Evolutionary conservation across 495 filamentous ascomycete genomes (phyloP).

Genomic region (Xylaria venustula): DNA sequence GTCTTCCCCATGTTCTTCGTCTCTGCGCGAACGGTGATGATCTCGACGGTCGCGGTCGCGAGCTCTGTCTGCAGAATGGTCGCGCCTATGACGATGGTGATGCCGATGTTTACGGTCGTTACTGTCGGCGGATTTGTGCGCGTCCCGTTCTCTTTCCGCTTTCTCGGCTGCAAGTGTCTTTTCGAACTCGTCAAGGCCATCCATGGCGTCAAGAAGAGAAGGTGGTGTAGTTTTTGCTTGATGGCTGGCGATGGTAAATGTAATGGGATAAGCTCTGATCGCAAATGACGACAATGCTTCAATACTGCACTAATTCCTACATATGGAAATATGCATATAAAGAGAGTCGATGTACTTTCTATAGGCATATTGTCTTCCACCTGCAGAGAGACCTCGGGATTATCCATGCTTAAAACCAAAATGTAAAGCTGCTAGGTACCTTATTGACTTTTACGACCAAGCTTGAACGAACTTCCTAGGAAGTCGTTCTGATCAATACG

Average conservation of each 20-base stretch:
- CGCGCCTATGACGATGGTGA: conserved; percentile 37
- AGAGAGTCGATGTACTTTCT: no score
- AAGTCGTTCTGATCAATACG: no score
- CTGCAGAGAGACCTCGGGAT: no score
- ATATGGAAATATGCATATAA: no score
- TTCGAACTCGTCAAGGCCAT: conserved; percentile 55
- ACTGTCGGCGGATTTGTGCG: conserved; percentile 36
- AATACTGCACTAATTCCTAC: neutral
- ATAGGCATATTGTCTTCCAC: no score
- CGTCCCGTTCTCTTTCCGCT: conserved; percentile 41
- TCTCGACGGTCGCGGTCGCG: conserved; percentile 29
- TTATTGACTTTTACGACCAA: no score
- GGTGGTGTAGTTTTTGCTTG: neutral
- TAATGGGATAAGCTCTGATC: neutral
- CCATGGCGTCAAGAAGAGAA: conserved; percentile 31
- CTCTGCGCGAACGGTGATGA: conserved; percentile 27
- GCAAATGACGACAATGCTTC: conserved; percentile 3
- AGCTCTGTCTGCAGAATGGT: conserved; percentile 42
- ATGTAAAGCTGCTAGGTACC: no score
- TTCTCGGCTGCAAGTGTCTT: conserved; percentile 54
- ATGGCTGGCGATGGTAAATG: neutral
- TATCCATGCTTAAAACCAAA: no score
- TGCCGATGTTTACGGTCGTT: conserved; percentile 45
- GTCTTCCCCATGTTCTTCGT: conserved; percentile 32
- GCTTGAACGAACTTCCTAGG: no score